These are phyloP conservation scores for Aureobasidium sp. DNA, from an alignment of 2,329 filamentous ascomycete species.

Conservation along the genomic window DNA sequence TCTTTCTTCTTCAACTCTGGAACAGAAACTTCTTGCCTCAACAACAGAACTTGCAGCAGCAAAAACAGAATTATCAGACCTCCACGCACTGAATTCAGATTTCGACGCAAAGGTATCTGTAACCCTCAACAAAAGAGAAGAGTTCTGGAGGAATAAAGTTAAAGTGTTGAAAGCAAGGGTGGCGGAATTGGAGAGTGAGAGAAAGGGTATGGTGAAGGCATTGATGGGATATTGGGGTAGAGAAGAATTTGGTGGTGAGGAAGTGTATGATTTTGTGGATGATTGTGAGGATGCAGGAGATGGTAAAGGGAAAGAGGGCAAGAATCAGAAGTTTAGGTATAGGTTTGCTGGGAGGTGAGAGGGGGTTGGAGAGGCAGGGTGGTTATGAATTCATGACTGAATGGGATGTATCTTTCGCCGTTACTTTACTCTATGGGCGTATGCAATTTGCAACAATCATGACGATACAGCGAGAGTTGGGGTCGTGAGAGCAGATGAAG, in stretches of 20 bases:
- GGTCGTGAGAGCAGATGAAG: slow-evolving; percentile 45
- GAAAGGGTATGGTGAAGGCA: slow-evolving; percentile 33
- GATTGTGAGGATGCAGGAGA: too few species aligned
- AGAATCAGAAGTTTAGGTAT: slow-evolving; percentile 27
- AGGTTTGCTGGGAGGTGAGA: slow-evolving; percentile 17
- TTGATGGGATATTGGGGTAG: slow-evolving; percentile 80
- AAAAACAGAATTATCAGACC: slow-evolving; percentile 17
- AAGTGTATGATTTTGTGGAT: neutral
- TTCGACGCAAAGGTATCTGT: neutral
- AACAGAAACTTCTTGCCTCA: neutral
- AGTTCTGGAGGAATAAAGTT: neutral
- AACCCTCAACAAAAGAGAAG: neutral
- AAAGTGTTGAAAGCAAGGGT: neutral
- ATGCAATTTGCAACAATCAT: slow-evolving; percentile 50
- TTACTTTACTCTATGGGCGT: too few species aligned
- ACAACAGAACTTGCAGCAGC: slow-evolving; percentile 16
- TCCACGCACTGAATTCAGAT: slow-evolving; percentile 13
- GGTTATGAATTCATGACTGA: neutral
- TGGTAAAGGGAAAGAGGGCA: too few species aligned
- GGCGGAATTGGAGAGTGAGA: slow-evolving; percentile 21
- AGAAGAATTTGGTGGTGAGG: slow-evolving; percentile 24
- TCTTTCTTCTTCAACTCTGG: neutral
- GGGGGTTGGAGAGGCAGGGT: too few species aligned
- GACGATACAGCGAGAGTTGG: slow-evolving; percentile 44
- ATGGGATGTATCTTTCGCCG: too few species aligned